phyloP scores from a whole-genome alignment of 2,329 filamentous ascomycete species.

The Alternaria triticina region DNA sequence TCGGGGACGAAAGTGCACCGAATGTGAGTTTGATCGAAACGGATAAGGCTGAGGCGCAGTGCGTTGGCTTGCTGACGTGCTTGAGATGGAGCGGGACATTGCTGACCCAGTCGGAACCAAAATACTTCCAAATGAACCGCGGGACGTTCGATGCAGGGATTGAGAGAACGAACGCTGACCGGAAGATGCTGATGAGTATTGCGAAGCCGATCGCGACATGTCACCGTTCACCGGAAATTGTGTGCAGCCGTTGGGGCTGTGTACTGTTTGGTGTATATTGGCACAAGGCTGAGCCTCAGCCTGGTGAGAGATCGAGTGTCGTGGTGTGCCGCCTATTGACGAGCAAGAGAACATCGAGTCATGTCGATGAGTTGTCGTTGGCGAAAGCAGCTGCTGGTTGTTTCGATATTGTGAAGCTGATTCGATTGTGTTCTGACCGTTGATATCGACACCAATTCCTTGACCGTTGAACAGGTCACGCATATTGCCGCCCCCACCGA shows the following conservation, averaged over 20 bases:
- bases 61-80: neutral
- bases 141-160: neutral
- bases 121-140: neutral
- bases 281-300: slow-evolving; percentile 27
- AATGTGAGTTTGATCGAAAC: neutral
- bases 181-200: slow-evolving; percentile 13
- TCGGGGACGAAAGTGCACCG: neutral
- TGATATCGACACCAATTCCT: neutral
- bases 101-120: neutral
- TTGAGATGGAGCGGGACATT: slow-evolving; percentile 17
- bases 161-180: neutral
- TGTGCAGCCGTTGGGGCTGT: neutral
- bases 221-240: slow-evolving; percentile 6
- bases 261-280: slow-evolving; percentile 1
- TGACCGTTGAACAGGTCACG: slow-evolving; percentile 4
- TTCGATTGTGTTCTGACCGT: slow-evolving; percentile 3
- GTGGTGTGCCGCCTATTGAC: slow-evolving; percentile 1
- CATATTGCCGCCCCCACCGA: slow-evolving; percentile 2
- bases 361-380: slow-evolving; percentile 12
- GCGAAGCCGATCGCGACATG: slow-evolving; percentile 20
- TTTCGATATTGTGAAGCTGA: slow-evolving; percentile 11
- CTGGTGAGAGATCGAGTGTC: slow-evolving; percentile 8
- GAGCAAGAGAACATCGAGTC: slow-evolving; percentile 21
- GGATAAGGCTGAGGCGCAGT: neutral
- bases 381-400: slow-evolving; percentile 14